phyloP scores from a whole-genome alignment of 2,329 filamentous ascomycete species.

The Cadophora malorum region DNA sequence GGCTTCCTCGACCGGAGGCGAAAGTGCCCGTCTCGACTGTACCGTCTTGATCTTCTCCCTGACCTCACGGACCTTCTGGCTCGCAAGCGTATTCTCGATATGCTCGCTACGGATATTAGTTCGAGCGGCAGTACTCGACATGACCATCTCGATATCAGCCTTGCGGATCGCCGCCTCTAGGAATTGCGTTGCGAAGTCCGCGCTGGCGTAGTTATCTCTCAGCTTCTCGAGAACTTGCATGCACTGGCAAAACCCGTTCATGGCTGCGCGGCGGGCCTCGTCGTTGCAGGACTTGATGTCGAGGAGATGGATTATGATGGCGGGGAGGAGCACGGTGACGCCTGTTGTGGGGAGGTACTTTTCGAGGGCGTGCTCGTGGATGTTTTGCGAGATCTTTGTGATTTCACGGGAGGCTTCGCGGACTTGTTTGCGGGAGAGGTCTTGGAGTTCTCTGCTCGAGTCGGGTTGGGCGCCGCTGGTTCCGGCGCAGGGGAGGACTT shows the following conservation, averaged over 20 bases:
- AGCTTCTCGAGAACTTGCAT: constrained; percentile 91
- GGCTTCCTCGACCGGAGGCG: constrained; percentile 21
- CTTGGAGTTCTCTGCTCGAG: constrained; percentile 73
- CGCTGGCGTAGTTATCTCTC: constrained; percentile 87
- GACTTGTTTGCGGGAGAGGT: constrained; percentile 82
- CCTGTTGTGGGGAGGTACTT: constrained; percentile 86
- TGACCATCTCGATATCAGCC: constrained; percentile 65
- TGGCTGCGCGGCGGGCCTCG: constrained; percentile 72
- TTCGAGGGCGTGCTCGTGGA: constrained; percentile 76
- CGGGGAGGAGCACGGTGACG: constrained; percentile 87
- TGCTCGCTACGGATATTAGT: constrained; percentile 21
- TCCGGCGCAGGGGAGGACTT: constrained; percentile 74
- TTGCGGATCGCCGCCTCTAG: constrained; percentile 91
- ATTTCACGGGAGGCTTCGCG: constrained; percentile 85
- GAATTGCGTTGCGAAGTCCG: constrained; percentile 95
- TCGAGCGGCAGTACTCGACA: not conserved
- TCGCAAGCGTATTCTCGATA: constrained; percentile 6
- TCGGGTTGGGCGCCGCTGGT: constrained; percentile 59
- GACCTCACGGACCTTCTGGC: constrained; percentile 25
- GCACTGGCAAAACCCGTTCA: constrained; percentile 86
- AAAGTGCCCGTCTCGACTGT: constrained; percentile 22
- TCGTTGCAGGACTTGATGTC: constrained; percentile 87
- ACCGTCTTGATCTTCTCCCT: constrained; percentile 2
- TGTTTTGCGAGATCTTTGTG: constrained; percentile 79
- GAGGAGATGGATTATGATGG: constrained; percentile 91